Evolutionary conservation across 768 basidiomycete genomes (phyloP), one percentile per base, ranked within the genome.

Genomic region (Gymnopilus junonius): DNA sequence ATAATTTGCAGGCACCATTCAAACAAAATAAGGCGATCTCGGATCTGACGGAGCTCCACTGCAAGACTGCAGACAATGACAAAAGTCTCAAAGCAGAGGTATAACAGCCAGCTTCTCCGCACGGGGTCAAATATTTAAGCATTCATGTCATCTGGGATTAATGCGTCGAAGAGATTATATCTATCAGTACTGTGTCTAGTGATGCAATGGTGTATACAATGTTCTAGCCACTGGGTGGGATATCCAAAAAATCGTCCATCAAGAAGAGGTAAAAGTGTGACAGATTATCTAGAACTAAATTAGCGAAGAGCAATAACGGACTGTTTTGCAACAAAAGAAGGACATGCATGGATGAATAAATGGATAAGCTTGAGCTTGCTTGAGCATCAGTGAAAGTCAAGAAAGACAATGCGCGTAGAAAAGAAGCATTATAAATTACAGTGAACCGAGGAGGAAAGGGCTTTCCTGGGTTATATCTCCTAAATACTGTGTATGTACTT

Each of bases 341-440:
- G 54, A 35, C 20, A 31, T 51, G 48, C 23, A 31, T 51, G 27
- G 23, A 29, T 32, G 29, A 15, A n/a, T 17, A 29, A 43, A 46
- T n/a, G 17, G 40, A n/a, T 8, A n/a, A 42, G 20, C n/a, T n/a
- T 43, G 40, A 58, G 42, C 39, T 42, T 42, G 5, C 40, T 32
- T 43, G 29, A 45, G 29, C 21, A 34, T 32, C 20, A 29, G 46
- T 29, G 56, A 21, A 14, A 15, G 32, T 10, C 54, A 23, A 55
- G 54, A 55, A 55, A 37, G 34, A 55, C 17, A n/a, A 4, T 43
- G 40, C 10, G 14, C 32, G 42, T 3, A 8, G 39, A 46, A 27
- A 27, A 23, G 39, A 55, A 55, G 54, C 54, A 39, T 55, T 23
- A 37, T 55, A 55, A 55, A 55, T 55, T 55, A 55, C 35, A 55